phyloP scores from a whole-genome alignment of 257 asterid genomes.

The Petrea volubilis region DNA sequence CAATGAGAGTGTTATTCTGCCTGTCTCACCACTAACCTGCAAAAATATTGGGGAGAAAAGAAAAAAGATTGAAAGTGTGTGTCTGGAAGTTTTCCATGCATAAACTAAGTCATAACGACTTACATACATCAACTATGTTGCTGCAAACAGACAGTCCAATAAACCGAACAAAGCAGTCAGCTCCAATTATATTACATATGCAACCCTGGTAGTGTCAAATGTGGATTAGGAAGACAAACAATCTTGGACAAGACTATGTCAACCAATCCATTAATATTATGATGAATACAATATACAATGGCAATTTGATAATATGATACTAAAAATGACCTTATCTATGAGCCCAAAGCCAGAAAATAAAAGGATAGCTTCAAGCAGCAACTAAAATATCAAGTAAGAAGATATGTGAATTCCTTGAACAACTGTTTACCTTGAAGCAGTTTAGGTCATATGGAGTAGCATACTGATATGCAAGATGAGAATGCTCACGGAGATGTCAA shows the following conservation, averaged over 20 bases:
- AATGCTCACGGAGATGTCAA: neutral
- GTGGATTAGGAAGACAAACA: no score
- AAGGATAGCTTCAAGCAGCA: no score
- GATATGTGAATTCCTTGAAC: no score
- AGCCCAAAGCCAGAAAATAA: no score
- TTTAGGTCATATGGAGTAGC: no score
- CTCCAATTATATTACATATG: constrained; percentile 83
- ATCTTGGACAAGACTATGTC: no score
- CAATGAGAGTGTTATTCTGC: constrained; percentile 82
- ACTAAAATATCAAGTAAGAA: no score
- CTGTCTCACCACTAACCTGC: constrained; percentile 74
- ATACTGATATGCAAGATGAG: no score
- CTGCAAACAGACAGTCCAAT: constrained; percentile 95
- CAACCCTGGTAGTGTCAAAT: constrained; percentile 68
- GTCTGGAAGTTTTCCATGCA: constrained; percentile 1
- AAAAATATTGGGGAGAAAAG: constrained; percentile 25
- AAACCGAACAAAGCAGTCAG: constrained; percentile 94
- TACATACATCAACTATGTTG: constrained; percentile 72
- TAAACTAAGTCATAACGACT: constrained; percentile 13
- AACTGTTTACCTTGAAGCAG: no score
- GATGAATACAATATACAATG: no score
- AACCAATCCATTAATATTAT: no score
- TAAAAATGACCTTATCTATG: no score
- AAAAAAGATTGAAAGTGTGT: constrained; percentile 4
- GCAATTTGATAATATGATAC: neutral